A percentile compares a stretch with the other conserved stretches of the same genome.
phyloP scores from a whole-genome alignment of 148 eudicot genomes.

The Persicaria tinctoria region DNA sequence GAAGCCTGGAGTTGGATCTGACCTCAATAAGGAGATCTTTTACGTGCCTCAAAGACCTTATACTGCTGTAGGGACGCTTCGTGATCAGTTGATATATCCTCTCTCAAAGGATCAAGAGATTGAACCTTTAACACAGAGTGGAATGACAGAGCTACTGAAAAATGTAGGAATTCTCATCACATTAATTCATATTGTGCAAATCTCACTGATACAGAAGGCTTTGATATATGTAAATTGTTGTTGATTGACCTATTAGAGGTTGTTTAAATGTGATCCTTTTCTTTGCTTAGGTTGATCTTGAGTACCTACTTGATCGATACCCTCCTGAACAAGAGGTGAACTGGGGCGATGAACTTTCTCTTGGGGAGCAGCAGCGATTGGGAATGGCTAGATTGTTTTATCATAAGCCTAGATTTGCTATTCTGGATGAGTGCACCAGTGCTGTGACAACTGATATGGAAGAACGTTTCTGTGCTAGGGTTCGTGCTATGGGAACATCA shows the following conservation, averaged over 20 bases:
- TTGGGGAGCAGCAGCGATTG: slow-evolving; percentile 93
- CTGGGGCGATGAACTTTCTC: slow-evolving; percentile 95
- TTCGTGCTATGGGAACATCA: slow-evolving; percentile 96
- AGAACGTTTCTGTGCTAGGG: slow-evolving; percentile 96
- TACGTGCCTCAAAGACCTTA: slow-evolving; percentile 97
- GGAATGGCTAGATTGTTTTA: slow-evolving; percentile 99
- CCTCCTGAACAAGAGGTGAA: slow-evolving; percentile 87
- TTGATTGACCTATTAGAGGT: slow-evolving; percentile 5
- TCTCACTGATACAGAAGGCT: neutral
- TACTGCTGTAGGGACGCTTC: slow-evolving; percentile 94
- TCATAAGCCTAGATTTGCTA: slow-evolving; percentile 98
- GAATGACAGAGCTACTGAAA: slow-evolving; percentile 79
- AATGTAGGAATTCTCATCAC: slow-evolving; percentile 48
- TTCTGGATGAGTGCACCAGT: slow-evolving; percentile 98
- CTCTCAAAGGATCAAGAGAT: slow-evolving; percentile 76
- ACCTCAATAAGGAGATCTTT: slow-evolving; percentile 92
- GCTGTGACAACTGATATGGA: slow-evolving; percentile 99
- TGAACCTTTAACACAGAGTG: slow-evolving; percentile 62
- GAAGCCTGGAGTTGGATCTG: slow-evolving; percentile 96
- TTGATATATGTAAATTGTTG: neutral
- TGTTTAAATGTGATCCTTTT: slow-evolving; percentile 1
- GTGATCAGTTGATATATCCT: slow-evolving; percentile 98
- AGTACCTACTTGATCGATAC: slow-evolving; percentile 89
- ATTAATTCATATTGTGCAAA: neutral
- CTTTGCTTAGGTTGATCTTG: slow-evolving; percentile 77